Conservation (phyloP, 345 rosid genomes). For the Noccaea bulbosa region DNA sequence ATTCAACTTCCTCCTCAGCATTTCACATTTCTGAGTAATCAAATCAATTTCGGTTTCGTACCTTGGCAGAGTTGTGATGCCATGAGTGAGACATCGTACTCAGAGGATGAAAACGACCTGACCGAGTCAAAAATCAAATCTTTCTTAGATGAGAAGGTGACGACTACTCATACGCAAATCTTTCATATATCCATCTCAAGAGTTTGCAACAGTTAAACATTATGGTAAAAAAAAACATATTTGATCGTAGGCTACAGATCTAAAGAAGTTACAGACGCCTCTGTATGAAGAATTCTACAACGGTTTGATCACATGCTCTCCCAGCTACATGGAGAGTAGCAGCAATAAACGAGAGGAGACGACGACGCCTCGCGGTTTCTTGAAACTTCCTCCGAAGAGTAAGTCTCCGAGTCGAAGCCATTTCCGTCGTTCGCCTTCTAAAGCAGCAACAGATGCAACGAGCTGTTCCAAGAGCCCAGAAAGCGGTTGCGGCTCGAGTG, state of each 20-base stretch:
- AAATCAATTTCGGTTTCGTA: neutral
- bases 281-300: slow-evolving; percentile 85
- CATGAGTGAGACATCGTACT: slow-evolving; percentile 51
- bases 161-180: neutral
- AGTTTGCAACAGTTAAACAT: slow-evolving; percentile 14
- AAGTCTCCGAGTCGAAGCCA: slow-evolving; percentile 67
- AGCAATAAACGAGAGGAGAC: slow-evolving; percentile 52
- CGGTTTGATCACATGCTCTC: slow-evolving; percentile 62
- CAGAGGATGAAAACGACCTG: slow-evolving; percentile 83
- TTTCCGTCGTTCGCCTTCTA: slow-evolving; percentile 58
- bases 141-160: slow-evolving; percentile 80
- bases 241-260: slow-evolving; percentile 66
- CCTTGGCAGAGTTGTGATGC: slow-evolving; percentile 54
- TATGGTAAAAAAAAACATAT: neutral
- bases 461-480: slow-evolving; percentile 63
- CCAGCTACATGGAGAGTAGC: slow-evolving; percentile 51
- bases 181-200: neutral
- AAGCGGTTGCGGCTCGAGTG: slow-evolving; percentile 44
- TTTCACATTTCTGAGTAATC: neutral
- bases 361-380: slow-evolving; percentile 58
- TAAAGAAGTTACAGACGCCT: slow-evolving; percentile 88
- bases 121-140: slow-evolving; percentile 87
- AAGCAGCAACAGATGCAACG: slow-evolving; percentile 51
- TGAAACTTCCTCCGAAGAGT: slow-evolving; percentile 86
- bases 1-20: neutral